Conservation (phyloP, 495 filamentous ascomycete genomes). For the Staphylotrichum longicolle region DNA sequence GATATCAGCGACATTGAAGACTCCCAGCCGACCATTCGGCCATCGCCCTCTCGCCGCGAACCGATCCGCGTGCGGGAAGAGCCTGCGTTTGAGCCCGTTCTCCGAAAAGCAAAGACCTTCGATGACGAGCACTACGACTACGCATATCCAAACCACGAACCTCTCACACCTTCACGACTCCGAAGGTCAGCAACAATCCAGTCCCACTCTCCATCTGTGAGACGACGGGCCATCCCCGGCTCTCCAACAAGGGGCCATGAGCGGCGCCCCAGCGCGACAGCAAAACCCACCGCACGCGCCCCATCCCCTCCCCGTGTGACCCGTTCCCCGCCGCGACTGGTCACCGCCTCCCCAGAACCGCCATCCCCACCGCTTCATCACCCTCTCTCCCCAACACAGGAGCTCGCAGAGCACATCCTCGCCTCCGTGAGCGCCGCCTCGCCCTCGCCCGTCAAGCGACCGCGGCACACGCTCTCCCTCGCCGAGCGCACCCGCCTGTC, state of each 20-base stretch:
- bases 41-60: slow-evolving; percentile 22
- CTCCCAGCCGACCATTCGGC: slow-evolving; percentile 24
- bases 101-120: slow-evolving; percentile 25
- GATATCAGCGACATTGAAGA: slow-evolving; percentile 48
- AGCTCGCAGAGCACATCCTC: slow-evolving; percentile 55
- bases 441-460: slow-evolving; percentile 53
- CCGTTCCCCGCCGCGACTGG: slow-evolving; percentile 2
- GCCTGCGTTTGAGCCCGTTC: slow-evolving; percentile 22
- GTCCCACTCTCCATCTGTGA: slow-evolving; percentile 3
- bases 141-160: slow-evolving; percentile 5
- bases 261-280: slow-evolving; percentile 20
- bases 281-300: slow-evolving; percentile 8
- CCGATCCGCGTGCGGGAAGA: slow-evolving; percentile 17
- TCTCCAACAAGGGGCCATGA: slow-evolving; percentile 17
- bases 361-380: slow-evolving; percentile 19
- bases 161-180: slow-evolving; percentile 19
- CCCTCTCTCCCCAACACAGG: slow-evolving; percentile 44
- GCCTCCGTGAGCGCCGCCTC: slow-evolving; percentile 52
- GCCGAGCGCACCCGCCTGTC: slow-evolving; percentile 54
- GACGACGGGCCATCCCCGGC: not conserved
- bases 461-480: slow-evolving; percentile 51
- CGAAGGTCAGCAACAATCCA: slow-evolving; percentile 27
- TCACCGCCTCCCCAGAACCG: slow-evolving; percentile 13
- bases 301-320: slow-evolving; percentile 17
- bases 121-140: slow-evolving; percentile 14